Evolutionary conservation across 2,329 filamentous ascomycete genomes (phyloP).

Genomic region (Penicillium griseofulvum): DNA sequence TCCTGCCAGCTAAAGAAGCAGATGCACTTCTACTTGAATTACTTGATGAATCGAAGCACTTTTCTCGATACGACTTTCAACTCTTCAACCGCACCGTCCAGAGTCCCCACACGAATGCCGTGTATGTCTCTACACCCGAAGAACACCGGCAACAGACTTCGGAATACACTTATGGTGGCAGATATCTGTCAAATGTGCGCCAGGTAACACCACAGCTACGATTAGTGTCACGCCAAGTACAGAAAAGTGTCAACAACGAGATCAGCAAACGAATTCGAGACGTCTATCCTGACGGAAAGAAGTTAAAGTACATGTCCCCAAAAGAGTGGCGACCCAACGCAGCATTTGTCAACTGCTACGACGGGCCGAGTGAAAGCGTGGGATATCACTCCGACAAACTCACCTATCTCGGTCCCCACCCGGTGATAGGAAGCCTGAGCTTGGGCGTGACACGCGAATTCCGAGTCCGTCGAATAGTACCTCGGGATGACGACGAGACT

Average conservation of each 20-base stretch:
- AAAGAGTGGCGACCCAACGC: conserved; percentile 78
- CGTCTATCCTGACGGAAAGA: conserved; percentile 66
- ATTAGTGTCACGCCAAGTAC: conserved; percentile 66
- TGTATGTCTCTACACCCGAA: conserved; percentile 74
- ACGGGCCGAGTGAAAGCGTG: conserved; percentile 75
- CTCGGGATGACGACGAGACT: conserved; percentile 53
- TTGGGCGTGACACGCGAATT: conserved; percentile 93
- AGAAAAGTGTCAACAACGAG: conserved; percentile 72
- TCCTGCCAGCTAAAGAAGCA: conserved; percentile 70
- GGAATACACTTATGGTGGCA: conserved; percentile 85
- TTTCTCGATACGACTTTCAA: conserved; percentile 71
- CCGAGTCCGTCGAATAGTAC: conserved; percentile 73
- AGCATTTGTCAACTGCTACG: conserved; percentile 92
- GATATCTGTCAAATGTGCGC: conserved; percentile 70
- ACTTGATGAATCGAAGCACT: conserved; percentile 68
- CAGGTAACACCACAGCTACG: conserved; percentile 72
- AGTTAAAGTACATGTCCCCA: conserved; percentile 74
- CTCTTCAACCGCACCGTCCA: conserved; percentile 84
- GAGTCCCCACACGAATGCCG: conserved; percentile 78
- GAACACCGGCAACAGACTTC: conserved; percentile 69
- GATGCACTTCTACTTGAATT: conserved; percentile 73
- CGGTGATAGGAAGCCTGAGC: conserved; percentile 85
- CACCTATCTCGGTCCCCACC: conserved; percentile 84
- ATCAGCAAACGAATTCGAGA: conserved; percentile 68
- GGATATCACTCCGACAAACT: conserved; percentile 92